phyloP scores from a whole-genome alignment of 1,284 basidiomycete species.

The Takashimella koratensis region DNA sequence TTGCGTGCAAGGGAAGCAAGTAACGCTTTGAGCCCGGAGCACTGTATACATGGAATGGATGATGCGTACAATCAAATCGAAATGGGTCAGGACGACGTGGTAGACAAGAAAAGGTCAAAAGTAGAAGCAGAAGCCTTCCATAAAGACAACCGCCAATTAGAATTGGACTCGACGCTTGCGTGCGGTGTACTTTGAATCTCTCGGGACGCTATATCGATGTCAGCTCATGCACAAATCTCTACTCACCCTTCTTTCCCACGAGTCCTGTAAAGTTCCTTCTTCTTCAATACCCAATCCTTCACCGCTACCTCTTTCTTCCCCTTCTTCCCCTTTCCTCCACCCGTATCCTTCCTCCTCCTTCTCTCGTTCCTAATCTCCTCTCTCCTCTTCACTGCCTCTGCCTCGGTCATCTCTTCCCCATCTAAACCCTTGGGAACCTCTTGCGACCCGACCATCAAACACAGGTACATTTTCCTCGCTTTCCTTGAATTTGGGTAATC shows the following conservation, averaged over 20 bases:
- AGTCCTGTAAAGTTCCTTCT: constrained; percentile 57
- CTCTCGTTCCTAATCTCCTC: constrained; percentile 43
- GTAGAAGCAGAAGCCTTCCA: too few species aligned
- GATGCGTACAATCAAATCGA: too few species aligned
- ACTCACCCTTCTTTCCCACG: constrained; percentile 55
- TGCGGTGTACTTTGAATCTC: constrained; percentile 51
- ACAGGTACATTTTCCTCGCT: constrained; percentile 86
- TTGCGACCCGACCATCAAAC: constrained; percentile 69
- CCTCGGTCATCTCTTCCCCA: constrained; percentile 59
- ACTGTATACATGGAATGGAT: too few species aligned
- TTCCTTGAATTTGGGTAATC: constrained; percentile 97
- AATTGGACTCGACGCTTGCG: constrained; percentile 48
- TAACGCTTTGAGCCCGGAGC: too few species aligned
- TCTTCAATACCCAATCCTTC: constrained; percentile 56
- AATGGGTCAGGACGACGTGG: too few species aligned
- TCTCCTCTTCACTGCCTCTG: constrained; percentile 56
- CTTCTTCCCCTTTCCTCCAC: constrained; percentile 31
- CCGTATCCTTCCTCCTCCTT: constrained; percentile 31
- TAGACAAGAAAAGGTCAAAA: too few species aligned
- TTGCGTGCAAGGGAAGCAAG: too few species aligned
- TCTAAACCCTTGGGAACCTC: constrained; percentile 71
- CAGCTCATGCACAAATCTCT: constrained; percentile 1
- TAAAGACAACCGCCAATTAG: constrained; percentile 24
- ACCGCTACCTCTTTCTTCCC: constrained; percentile 41
- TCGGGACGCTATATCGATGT: constrained; percentile 37